These are phyloP conservation scores for Fraxinus pennsylvanica DNA, from an alignment of 257 asterid species.

Conservation along the genomic window DNA sequence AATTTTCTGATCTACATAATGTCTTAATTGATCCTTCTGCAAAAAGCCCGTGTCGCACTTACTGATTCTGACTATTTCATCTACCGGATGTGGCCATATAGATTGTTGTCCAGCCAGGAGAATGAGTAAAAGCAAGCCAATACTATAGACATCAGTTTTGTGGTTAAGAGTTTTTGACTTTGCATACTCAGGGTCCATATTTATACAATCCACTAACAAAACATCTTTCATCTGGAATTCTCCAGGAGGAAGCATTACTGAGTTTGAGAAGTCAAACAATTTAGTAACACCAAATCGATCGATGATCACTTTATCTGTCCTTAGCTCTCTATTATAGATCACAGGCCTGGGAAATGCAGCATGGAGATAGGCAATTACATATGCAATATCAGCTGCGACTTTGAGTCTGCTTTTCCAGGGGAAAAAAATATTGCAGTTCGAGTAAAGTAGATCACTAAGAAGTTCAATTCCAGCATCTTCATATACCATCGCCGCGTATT, in stretches of 20 bases:
- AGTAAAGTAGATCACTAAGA: slow-evolving; percentile 7
- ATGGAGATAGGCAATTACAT: slow-evolving; percentile 23
- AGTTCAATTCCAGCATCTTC: slow-evolving; percentile 10
- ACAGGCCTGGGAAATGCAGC: slow-evolving; percentile 21
- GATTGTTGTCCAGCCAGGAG: background rate
- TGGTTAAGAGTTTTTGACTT: background rate
- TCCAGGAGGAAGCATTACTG: slow-evolving; percentile 18
- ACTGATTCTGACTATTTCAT: no score
- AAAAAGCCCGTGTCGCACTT: background rate
- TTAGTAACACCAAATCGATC: slow-evolving; percentile 22
- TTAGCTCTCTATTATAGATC: slow-evolving; percentile 1
- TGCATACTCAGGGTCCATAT: slow-evolving; percentile 3
- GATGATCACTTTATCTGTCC: slow-evolving; percentile 19
- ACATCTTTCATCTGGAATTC: slow-evolving; percentile 2
- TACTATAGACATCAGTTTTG: slow-evolving; percentile 18
- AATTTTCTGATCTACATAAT: background rate
- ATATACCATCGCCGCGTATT: slow-evolving; percentile 21
- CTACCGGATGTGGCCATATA: background rate
- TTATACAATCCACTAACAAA: background rate
- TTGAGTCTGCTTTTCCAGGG: slow-evolving; percentile 18
- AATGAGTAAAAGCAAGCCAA: slow-evolving; percentile 13
- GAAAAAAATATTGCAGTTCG: background rate
- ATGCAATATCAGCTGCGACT: slow-evolving; percentile 24
- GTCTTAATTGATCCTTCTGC: background rate
- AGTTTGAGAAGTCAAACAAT: background rate